Base-by-base conservation (phyloP, 768 basidiomycete genomes). In the Phaeotremella fagi region DNA sequence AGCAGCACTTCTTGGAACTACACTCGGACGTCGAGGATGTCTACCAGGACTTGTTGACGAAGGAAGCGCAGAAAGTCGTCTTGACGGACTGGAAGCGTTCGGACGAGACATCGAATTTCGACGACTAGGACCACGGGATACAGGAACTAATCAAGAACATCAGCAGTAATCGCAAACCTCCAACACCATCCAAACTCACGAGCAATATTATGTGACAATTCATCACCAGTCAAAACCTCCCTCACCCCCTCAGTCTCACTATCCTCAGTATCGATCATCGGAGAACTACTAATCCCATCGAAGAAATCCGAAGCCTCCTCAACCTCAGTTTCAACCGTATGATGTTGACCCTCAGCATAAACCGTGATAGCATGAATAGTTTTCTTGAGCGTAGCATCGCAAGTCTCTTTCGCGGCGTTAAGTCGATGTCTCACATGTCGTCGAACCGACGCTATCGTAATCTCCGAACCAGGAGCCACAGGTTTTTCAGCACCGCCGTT, bases 341-440 rank as follows among this genome's bases (percentile, higher is more conserved):
- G 76, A 63, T 82, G 80, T 72, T 89, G 82, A 70, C 90, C 87
- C 77, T 99, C 94, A 63, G 95, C 94, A 76, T 90, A 97, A 33
- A 83, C 76, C 59, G 94, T 94, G 79, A 99, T 91, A 55, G 85
- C 88, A 76, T 88, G 85, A 55, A 92, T 90, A 71, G 97, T 87
- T 70, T 90, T 86, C 69, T 86, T 85, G 7, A 99, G 83, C 75
- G 95, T 90, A 79, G 87, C 88, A 82, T 99, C 90, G 79, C 94
- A 99, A 60, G 88, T 88, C 46, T 87, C 83, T 79, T 99, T 98
- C 53, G 94, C 91, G 3, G 86, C 86, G 78, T 85, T 87, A 75
- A 98, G 83, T 53, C 95, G 85, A 59, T 90, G 83, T 33, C 87
- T 89, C 66, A 98, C 89, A 78, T 97, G 92, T 50, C 90, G 83